A percentile compares a stretch with the other conserved stretches of the same genome.
These are phyloP conservation scores for Ambrosiella cleistominuta DNA, from an alignment of 2,329 filamentous ascomycete genomes.

Conservation along the genomic window DNA sequence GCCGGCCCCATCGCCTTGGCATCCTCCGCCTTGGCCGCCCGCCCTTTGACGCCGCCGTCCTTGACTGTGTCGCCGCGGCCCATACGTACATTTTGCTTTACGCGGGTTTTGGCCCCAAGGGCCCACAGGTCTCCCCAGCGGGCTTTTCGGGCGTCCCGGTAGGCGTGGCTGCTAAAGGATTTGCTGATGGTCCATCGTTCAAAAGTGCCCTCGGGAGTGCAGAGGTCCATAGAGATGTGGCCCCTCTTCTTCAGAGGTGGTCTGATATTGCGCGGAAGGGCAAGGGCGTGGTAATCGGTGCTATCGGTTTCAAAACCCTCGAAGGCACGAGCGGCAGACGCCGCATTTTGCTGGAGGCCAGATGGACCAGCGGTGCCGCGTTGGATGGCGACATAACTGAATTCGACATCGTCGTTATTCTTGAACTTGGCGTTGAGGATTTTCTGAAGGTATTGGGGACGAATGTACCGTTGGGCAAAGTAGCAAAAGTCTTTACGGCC, in stretches of 20 bases:
- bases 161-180: slow-evolving; percentile 64
- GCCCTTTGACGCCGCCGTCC: slow-evolving; percentile 12
- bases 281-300: slow-evolving; percentile 37
- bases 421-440: slow-evolving; percentile 50
- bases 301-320: slow-evolving; percentile 43
- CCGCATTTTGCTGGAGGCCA: slow-evolving; percentile 16
- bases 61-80: slow-evolving; percentile 28
- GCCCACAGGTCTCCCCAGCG: slow-evolving; percentile 93
- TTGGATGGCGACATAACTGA: slow-evolving; percentile 74
- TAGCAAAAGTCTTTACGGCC: slow-evolving; percentile 82
- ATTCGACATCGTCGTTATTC: slow-evolving; percentile 82
- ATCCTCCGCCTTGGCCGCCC: slow-evolving; percentile 7
- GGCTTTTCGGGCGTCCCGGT: slow-evolving; percentile 80
- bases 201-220: slow-evolving; percentile 66
- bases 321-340: slow-evolving; percentile 50
- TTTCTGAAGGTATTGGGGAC: slow-evolving; percentile 64
- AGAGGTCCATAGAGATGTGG: slow-evolving; percentile 79
- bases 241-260: slow-evolving; percentile 73
- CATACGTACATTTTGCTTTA: slow-evolving; percentile 40
- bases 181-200: slow-evolving; percentile 89
- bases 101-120: slow-evolving; percentile 74
- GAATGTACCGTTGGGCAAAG: slow-evolving; percentile 76
- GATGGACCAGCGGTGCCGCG: slow-evolving; percentile 38
- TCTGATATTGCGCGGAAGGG: slow-evolving; percentile 61
- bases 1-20: background rate